Evolutionary conservation across 208 protist species (phyloP).

Genomic region (Leishmania martiniquensis): DNA sequence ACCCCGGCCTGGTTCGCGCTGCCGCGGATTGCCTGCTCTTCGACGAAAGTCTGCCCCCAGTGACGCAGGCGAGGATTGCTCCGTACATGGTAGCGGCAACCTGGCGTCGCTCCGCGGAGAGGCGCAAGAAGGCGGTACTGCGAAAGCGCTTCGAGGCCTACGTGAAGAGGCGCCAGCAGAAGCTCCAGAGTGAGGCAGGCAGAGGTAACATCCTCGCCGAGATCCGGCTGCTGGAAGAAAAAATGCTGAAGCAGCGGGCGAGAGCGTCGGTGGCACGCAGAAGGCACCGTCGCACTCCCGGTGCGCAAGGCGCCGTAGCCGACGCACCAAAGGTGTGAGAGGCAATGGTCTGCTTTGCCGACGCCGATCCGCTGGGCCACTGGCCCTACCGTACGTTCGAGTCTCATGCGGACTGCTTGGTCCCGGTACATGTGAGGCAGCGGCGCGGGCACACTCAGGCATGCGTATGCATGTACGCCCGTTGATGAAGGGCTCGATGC

Average conservation of each 20-base stretch:
- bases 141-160: constrained; percentile 28
- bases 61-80: constrained; percentile 43
- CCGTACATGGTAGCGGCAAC: constrained; percentile 70
- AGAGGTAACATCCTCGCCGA: constrained; percentile 25
- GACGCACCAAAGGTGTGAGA: not conserved
- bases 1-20: constrained; percentile 55
- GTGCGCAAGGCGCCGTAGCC: too few relatives aligned
- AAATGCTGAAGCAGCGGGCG: constrained; percentile 23
- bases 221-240: constrained; percentile 31
- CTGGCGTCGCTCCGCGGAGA: constrained; percentile 47
- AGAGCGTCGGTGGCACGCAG: constrained; percentile 11
- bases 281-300: not conserved
- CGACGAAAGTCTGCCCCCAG: constrained; percentile 72
- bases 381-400: not conserved
- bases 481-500: not conserved
- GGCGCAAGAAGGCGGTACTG: constrained; percentile 56
- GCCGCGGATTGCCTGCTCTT: constrained; percentile 78
- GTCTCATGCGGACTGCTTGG: not conserved
- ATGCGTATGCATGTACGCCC: not conserved
- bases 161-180: constrained; percentile 23
- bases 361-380: not conserved
- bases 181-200: constrained; percentile 10
- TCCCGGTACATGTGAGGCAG: not conserved
- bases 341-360: not conserved
- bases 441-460: not conserved